Conservation (phyloP, 106 monocot species). For the Dioscorea alata region DNA sequence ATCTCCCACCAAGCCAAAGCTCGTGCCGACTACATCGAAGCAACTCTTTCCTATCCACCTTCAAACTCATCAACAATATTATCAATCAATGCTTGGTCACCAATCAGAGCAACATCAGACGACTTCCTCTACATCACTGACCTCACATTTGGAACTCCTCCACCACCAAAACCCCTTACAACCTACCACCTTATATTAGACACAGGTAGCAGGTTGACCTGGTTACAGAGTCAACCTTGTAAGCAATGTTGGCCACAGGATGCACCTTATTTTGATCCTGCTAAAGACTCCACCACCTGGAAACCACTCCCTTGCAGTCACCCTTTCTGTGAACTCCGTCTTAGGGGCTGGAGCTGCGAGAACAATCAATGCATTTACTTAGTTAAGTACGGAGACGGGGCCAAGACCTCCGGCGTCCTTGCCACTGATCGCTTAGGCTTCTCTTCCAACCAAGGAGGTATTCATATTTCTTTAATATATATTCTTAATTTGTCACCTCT, state of each 20-base stretch:
- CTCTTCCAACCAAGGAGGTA: background rate
- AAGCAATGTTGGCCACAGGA: background rate
- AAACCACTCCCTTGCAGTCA: background rate
- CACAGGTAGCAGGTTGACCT: background rate
- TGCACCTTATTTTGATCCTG: background rate
- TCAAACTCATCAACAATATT: background rate
- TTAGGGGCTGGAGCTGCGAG: background rate
- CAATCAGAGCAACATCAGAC: background rate
- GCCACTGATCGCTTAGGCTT: background rate
- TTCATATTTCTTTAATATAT: too few relatives aligned
- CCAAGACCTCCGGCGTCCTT: background rate
- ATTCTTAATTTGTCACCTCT: too few relatives aligned
- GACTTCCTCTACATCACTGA: background rate
- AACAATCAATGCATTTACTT: background rate
- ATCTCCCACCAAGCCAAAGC: background rate
- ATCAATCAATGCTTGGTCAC: background rate
- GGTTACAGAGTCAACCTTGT: constrained; percentile 1
- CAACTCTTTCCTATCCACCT: background rate
- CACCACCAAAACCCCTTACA: too few relatives aligned
- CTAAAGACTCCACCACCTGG: background rate
- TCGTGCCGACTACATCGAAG: background rate
- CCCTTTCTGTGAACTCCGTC: background rate
- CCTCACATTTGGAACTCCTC: background rate
- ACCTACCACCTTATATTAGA: constrained; percentile 1
- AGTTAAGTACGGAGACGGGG: background rate